These are phyloP conservation scores for Kappamyces sp. DNA, from an alignment of 192 early-diverging fungal genomes.

Conservation along the genomic window DNA sequence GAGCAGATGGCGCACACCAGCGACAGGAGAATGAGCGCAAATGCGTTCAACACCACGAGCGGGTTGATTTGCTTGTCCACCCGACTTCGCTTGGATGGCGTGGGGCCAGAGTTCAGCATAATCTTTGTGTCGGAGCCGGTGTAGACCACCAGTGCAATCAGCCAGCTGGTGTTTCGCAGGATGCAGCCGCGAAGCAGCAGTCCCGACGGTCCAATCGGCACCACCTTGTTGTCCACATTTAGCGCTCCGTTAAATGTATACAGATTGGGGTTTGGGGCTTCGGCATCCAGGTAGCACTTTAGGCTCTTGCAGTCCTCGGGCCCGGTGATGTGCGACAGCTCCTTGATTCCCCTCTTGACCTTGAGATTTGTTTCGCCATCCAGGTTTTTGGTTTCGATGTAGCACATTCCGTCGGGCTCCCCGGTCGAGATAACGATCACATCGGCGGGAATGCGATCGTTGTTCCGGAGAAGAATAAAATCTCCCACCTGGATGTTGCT, in stretches of 20 bases:
- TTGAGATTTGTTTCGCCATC: conserved; percentile 99
- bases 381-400: conserved; percentile 90
- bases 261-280: conserved; percentile 41
- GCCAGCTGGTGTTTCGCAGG: conserved; percentile 85
- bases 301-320: conserved; percentile 62
- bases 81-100: conserved; percentile 84
- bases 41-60: conserved; percentile 58
- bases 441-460: conserved; percentile 81
- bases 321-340: conserved; percentile 59
- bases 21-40: conserved; percentile 47
- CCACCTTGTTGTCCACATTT: background rate
- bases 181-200: conserved; percentile 87
- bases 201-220: conserved; percentile 58
- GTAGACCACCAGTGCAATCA: conserved; percentile 79
- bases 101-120: conserved; percentile 88
- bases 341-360: conserved; percentile 60
- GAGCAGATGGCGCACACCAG: conserved; percentile 36
- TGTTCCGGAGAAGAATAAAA: conserved; percentile 73
- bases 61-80: conserved; percentile 91
- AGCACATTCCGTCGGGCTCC: conserved; percentile 70
- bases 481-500: conserved; percentile 76
- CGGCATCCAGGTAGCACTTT: conserved; percentile 34
- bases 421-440: conserved; percentile 73
- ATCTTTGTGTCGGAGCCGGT: conserved; percentile 96
- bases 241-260: conserved; percentile 42